Evolutionary conservation across 495 filamentous ascomycete species (phyloP).

Genomic region (Amorphotheca resinae): DNA sequence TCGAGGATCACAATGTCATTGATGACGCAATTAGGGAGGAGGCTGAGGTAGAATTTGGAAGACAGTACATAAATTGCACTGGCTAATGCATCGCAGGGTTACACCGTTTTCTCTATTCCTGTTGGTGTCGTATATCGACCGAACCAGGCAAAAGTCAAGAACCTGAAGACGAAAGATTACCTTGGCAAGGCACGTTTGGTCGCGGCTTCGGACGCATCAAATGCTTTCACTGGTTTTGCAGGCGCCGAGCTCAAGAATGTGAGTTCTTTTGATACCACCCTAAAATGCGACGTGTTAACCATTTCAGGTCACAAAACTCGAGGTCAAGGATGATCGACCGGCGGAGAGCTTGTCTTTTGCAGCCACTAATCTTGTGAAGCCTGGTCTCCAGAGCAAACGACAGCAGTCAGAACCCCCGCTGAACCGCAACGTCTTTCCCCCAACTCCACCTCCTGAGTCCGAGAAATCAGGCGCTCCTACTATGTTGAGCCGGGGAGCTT

Average conservation of each 20-base stretch:
- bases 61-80: slow-evolving; percentile 12
- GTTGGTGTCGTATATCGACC: slow-evolving; percentile 91
- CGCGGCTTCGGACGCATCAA: slow-evolving; percentile 72
- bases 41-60: slow-evolving; percentile 56
- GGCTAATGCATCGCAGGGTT: slow-evolving; percentile 48
- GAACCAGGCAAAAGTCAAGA: slow-evolving; percentile 96
- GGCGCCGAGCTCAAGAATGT: slow-evolving; percentile 62
- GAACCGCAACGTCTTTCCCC: slow-evolving; percentile 81
- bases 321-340: slow-evolving; percentile 55
- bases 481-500: slow-evolving; percentile 35
- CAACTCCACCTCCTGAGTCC: slow-evolving; percentile 90
- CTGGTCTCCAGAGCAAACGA: slow-evolving; percentile 60
- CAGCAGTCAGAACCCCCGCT: slow-evolving; percentile 82
- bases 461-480: slow-evolving; percentile 27
- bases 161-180: slow-evolving; percentile 93
- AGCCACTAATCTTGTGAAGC: slow-evolving; percentile 80
- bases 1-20: slow-evolving; percentile 92
- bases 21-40: slow-evolving; percentile 90
- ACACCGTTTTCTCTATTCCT: slow-evolving; percentile 97
- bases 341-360: slow-evolving; percentile 76
- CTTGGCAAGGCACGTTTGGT: slow-evolving; percentile 87
- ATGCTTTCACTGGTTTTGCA: slow-evolving; percentile 65
- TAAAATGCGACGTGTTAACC: background rate
- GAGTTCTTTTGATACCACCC: slow-evolving; percentile 8
- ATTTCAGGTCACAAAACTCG: slow-evolving; percentile 17